Conservation (phyloP, 129 eudicot genomes). For the Pittosporum tobira region DNA sequence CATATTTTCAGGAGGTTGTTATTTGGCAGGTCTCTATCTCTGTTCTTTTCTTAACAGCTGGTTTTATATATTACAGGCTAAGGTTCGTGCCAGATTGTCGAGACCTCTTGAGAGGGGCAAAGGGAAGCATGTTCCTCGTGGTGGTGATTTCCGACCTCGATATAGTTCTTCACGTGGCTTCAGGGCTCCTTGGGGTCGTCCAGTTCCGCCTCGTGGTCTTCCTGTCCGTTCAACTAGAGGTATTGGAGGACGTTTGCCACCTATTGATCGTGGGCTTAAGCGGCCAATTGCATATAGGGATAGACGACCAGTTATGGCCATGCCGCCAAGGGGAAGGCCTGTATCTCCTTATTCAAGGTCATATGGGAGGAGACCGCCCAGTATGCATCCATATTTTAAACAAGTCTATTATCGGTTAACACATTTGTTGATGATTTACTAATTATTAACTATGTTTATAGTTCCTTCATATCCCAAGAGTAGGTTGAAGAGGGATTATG, state of each 20-base stretch:
- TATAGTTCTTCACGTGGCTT: conserved; percentile 38
- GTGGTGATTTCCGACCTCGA: conserved; percentile 45
- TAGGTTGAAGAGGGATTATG: conserved; percentile 63
- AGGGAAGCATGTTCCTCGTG: conserved; percentile 57
- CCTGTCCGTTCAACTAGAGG: conserved; percentile 58
- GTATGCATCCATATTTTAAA: conserved; percentile 23
- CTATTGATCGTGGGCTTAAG: conserved; percentile 49
- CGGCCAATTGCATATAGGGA: conserved; percentile 47
- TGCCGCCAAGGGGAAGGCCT: conserved; percentile 73
- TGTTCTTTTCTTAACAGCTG: conserved; percentile 3
- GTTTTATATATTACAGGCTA: conserved; percentile 54
- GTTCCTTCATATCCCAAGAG: conserved; percentile 68
- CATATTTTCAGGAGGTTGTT: neutral
- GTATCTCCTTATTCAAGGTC: conserved; percentile 64
- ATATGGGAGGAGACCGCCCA: conserved; percentile 83
- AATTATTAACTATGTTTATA: conserved; percentile 17
- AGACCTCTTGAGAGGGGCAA: conserved; percentile 85
- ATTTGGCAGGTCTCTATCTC: neutral
- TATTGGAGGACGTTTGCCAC: conserved; percentile 47
- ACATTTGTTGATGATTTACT: neutral
- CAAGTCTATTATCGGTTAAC: neutral
- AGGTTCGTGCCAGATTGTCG: conserved; percentile 87
- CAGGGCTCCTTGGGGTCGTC: conserved; percentile 68
- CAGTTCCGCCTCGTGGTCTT: conserved; percentile 50
- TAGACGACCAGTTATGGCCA: conserved; percentile 48